Conservation (phyloP, 1,284 basidiomycete species). For the Cutaneotrichosporon arboriforme region DNA sequence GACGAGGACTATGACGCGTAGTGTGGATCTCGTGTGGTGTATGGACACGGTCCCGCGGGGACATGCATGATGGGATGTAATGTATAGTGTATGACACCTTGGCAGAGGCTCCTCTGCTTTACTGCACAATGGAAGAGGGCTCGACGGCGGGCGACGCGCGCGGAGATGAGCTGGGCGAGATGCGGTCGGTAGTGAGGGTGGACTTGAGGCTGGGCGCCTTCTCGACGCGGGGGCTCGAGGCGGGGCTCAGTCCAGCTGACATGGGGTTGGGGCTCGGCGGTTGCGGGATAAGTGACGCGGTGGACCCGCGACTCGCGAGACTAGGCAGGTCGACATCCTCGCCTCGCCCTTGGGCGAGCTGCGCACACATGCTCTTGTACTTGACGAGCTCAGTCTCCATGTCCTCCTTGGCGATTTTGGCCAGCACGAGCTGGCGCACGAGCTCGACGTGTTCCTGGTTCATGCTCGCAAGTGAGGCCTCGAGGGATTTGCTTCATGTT, state of each 20-base stretch:
- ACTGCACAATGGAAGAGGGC: too few species aligned
- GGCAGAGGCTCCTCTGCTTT: too few species aligned
- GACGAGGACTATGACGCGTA: conserved; percentile 46
- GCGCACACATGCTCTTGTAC: conserved; percentile 76
- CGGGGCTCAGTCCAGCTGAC: too few species aligned
- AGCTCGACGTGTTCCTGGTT: conserved; percentile 48
- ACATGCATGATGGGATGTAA: conserved; percentile 1
- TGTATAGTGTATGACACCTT: not conserved
- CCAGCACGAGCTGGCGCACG: conserved; percentile 82
- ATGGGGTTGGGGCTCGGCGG: not conserved
- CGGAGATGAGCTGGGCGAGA: too few species aligned
- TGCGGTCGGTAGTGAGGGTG: too few species aligned
- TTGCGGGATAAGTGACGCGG: not conserved
- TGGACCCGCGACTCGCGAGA: conserved; percentile 5
- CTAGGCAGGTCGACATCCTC: conserved; percentile 8
- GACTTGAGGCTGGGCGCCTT: too few species aligned
- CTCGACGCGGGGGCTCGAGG: too few species aligned
- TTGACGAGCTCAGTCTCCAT: conserved; percentile 82
- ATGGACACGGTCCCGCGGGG: not conserved
- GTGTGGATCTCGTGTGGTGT: not conserved
- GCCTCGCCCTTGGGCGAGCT: conserved; percentile 8
- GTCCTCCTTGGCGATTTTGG: conserved; percentile 79
- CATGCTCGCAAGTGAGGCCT: conserved; percentile 67
- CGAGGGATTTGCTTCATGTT: conserved; percentile 63
- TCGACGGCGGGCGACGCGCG: too few species aligned